Evolutionary conservation across 2,329 filamentous ascomycete genomes (phyloP).

Genomic region (Orbilia blumenaviensis): DNA sequence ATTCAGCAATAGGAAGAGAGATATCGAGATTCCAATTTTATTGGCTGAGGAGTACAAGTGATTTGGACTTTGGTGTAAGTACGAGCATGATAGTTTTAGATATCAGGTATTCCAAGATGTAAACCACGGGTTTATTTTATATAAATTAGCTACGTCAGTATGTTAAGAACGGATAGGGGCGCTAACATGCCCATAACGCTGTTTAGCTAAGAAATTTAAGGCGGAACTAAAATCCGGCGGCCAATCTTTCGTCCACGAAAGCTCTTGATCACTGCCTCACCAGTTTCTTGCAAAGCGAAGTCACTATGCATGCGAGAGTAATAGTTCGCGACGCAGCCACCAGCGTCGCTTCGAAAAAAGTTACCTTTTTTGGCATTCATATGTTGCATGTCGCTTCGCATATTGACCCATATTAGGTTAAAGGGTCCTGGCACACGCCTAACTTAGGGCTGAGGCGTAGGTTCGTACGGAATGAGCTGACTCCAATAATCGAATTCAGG

Average conservation of each 20-base stretch:
- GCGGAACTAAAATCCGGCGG: too few species aligned
- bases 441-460: background rate
- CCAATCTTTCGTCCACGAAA: background rate
- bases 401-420: background rate
- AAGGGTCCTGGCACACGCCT: background rate
- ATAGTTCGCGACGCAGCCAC: background rate
- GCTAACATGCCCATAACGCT: too few species aligned
- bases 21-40: too few species aligned
- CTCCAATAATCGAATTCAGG: background rate
- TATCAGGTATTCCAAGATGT: too few species aligned
- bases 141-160: too few species aligned
- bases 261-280: background rate
- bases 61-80: too few species aligned
- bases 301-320: background rate
- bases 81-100: too few species aligned
- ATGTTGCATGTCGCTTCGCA: background rate
- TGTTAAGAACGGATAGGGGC: too few species aligned
- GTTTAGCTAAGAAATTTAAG: background rate
- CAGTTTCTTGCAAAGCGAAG: background rate
- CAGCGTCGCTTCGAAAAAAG: background rate
- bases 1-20: too few species aligned
- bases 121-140: background rate
- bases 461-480: slow-evolving; percentile 3
- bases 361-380: background rate
- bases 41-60: too few species aligned